Evolutionary conservation across 2,329 filamentous ascomycete genomes (phyloP).

Genomic region (Trichoderma oligosporum): DNA sequence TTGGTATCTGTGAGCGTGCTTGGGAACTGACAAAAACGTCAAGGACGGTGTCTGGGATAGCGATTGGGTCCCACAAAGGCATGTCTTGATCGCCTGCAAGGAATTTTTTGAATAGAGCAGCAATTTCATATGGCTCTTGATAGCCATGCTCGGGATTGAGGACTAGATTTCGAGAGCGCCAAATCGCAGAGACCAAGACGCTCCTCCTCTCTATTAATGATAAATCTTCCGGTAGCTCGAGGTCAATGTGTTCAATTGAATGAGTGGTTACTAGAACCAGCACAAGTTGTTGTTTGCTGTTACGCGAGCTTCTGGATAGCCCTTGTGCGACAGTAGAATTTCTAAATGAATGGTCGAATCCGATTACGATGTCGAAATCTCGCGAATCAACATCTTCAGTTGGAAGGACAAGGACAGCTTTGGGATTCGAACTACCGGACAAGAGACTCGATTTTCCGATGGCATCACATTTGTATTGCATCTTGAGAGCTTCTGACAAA

Average conservation of each 20-base stretch:
- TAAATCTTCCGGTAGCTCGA: constrained; percentile 38
- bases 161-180: constrained; percentile 38
- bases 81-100: constrained; percentile 34
- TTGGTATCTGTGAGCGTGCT: constrained; percentile 31
- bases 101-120: constrained; percentile 45
- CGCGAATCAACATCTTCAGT: constrained; percentile 37
- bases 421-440: constrained; percentile 35
- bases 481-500: constrained; percentile 41
- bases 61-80: constrained; percentile 46
- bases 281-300: constrained; percentile 39
- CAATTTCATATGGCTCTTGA: constrained; percentile 44
- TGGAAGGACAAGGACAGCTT: constrained; percentile 43
- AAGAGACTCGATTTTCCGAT: constrained; percentile 26
- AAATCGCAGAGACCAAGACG: constrained; percentile 39
- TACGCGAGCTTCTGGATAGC: constrained; percentile 17
- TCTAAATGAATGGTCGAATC: constrained; percentile 50
- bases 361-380: constrained; percentile 49
- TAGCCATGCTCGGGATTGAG: constrained; percentile 39
- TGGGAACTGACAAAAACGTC: constrained; percentile 45
- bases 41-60: constrained; percentile 47
- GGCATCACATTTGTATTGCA: constrained; percentile 36
- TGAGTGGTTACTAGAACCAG: constrained; percentile 48
- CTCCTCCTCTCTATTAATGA: constrained; percentile 46
- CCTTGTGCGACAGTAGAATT: constrained; percentile 32
- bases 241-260: constrained; percentile 54